Base-by-base conservation (phyloP, 2,329 filamentous ascomycete genomes). In the Neurospora crassa region DNA sequence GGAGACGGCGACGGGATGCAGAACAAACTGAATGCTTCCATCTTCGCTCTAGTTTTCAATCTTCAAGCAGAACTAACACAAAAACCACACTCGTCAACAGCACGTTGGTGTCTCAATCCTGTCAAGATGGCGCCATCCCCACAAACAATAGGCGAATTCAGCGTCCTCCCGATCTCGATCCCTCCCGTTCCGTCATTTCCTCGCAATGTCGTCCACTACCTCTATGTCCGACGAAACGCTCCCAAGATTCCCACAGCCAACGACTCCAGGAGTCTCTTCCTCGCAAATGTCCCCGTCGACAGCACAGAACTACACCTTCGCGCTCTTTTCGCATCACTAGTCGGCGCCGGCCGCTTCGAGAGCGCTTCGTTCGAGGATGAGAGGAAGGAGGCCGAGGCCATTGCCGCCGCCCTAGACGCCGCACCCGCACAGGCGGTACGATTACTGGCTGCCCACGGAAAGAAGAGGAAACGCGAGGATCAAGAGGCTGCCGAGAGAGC, bases 281-380 rank as follows among this genome's bases (percentile, higher is more conserved):
- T 97, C n/a, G 92, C 94, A 74, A 98, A 99, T 77, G 83, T 96
- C 0, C 96, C 96, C 7, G 85, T 91, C 74, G 94, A 97, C 78
- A 90, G 93, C 72, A 96, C 93, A 5, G 90, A 93, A 71, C 80
- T 84, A 1, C 92, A 94, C 76, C 85, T 98, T 59, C 90, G 93
- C 67, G 85, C 89, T 59, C 83, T 98, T 0, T 96, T 98, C 76
- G 83, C 88, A 0, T 84, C 86, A 0, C 87, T 96, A 18, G 86
- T 97, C 0, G 91, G 92, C 10, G 89, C 91, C 0, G 92, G 92
- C 2, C 87, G 91, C 67, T 91, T 98, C 68, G 93, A 97, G 80
- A 85, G 83, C 69, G 91, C 96, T 5, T 83, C 86, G 0, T 97
- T 98, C 74, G 91, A 94, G 74, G 85, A 86, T 74, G 85, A 89